These are phyloP conservation scores for Penicillium rolfsii DNA, from an alignment of 2,329 filamentous ascomycete species.

Conservation along the genomic window DNA sequence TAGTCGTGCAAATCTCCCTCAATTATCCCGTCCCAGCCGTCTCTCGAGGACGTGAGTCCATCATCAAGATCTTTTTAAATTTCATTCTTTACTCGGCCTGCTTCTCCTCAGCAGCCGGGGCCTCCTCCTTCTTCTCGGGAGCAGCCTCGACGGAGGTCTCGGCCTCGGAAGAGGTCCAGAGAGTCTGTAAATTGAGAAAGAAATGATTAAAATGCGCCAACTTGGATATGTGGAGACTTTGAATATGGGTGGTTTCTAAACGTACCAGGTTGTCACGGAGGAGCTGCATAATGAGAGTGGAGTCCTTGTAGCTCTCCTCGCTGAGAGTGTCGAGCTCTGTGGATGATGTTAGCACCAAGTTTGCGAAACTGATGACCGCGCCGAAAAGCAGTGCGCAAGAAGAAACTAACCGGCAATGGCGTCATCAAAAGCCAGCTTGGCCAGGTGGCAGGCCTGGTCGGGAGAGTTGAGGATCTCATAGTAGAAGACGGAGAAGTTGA, in stretches of 20 bases:
- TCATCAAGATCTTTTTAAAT: conserved; percentile 36
- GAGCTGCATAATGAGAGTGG: conserved; percentile 97
- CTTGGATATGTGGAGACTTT: neutral
- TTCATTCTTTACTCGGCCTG: conserved; percentile 49
- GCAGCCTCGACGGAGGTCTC: conserved; percentile 69
- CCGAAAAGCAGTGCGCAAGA: neutral
- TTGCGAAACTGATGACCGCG: neutral
- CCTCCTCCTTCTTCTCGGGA: conserved; percentile 49
- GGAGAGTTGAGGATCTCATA: conserved; percentile 99
- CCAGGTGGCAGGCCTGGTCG: conserved; percentile 96
- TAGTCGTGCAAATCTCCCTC: conserved; percentile 22
- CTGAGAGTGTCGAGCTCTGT: conserved; percentile 92
- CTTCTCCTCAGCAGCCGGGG: conserved; percentile 45
- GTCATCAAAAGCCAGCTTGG: conserved; percentile 94
- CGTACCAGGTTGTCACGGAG: conserved; percentile 92
- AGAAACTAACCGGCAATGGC: conserved; percentile 75
- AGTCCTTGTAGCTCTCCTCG: conserved; percentile 99
- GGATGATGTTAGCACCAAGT: conserved; percentile 28
- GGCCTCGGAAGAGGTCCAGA: conserved; percentile 98
- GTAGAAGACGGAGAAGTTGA: conserved; percentile 99
- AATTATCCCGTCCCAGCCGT: conserved; percentile 27
- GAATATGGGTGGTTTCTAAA: conserved; percentile 17
- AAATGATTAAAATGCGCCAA: conserved; percentile 31
- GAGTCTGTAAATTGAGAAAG: conserved; percentile 64
- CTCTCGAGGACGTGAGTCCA: conserved; percentile 36